A percentile compares a stretch with the other conserved stretches of the same genome.
phyloP scores from a whole-genome alignment of 2,329 filamentous ascomycete species.

The Lojkania enalia region DNA sequence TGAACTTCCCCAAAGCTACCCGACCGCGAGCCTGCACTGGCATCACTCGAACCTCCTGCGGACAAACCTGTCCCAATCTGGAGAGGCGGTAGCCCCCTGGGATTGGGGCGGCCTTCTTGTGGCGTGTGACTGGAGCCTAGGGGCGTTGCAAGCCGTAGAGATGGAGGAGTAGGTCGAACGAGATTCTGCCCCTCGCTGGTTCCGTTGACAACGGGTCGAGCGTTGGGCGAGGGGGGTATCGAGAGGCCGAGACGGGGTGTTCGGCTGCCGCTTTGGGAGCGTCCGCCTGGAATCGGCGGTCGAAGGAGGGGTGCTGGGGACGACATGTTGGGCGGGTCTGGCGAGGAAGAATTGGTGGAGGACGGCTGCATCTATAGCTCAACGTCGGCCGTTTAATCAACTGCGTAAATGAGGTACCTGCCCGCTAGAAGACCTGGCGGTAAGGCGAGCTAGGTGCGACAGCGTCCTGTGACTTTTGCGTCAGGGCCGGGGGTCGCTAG shows the following conservation, averaged over 20 bases:
- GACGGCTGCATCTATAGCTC: constrained; percentile 32
- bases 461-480: constrained; percentile 14
- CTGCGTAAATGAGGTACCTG: not conserved
- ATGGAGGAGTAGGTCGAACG: constrained; percentile 69
- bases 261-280: constrained; percentile 61
- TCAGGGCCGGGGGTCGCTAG: constrained; percentile 14
- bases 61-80: constrained; percentile 59
- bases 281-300: constrained; percentile 73
- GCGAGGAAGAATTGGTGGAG: constrained; percentile 25
- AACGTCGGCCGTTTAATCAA: constrained; percentile 6
- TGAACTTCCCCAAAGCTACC: constrained; percentile 83
- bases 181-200: constrained; percentile 45
- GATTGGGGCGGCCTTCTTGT: constrained; percentile 64
- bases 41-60: constrained; percentile 77
- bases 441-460: constrained; percentile 6
- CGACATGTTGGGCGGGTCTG: constrained; percentile 60
- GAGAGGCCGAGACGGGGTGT: constrained; percentile 82
- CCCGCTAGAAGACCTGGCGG: constrained; percentile 7
- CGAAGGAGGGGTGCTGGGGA: constrained; percentile 79
- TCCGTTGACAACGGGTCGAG: constrained; percentile 72
- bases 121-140: constrained; percentile 78
- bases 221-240: constrained; percentile 85
- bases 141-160: constrained; percentile 82
- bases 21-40: constrained; percentile 78
- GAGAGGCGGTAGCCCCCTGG: constrained; percentile 58